These are phyloP conservation scores for Venturia carpophila DNA, from an alignment of 2,329 filamentous ascomycete species.

Conservation along the genomic window DNA sequence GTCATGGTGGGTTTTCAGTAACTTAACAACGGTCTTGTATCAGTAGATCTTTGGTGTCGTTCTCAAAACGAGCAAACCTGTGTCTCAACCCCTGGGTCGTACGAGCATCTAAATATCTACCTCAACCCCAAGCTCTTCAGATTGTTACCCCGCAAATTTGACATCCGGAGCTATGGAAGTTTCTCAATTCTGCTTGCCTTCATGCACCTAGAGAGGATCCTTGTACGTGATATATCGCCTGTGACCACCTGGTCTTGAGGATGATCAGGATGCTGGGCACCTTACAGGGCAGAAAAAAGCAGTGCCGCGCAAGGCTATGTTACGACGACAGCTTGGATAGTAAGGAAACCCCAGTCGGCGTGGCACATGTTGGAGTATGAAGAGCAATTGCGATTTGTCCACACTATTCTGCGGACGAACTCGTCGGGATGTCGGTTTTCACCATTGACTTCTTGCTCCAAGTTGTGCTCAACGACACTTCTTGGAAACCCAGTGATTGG, in stretches of 20 bases:
- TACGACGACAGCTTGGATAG: neutral
- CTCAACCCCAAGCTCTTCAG: constrained; percentile 14
- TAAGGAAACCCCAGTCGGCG: neutral
- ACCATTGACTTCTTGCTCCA: neutral
- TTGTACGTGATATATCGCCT: neutral
- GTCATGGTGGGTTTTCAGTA: constrained; percentile 37
- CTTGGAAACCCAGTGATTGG: neutral
- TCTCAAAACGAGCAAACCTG: neutral
- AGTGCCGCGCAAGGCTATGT: neutral
- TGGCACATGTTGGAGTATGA: neutral
- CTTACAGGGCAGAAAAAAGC: neutral
- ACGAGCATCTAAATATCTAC: neutral
- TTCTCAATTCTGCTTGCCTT: constrained; percentile 17
- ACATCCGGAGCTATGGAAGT: constrained; percentile 19
- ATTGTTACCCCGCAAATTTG: constrained; percentile 18
- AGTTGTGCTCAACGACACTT: neutral
- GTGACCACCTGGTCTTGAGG: neutral
- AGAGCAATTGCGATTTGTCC: neutral
- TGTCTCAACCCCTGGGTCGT: neutral
- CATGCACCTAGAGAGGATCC: neutral
- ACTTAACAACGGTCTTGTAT: neutral
- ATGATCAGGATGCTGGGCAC: neutral
- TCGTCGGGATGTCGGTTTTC: no score
- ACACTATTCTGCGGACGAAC: neutral
- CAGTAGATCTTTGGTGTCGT: neutral